Evolutionary conservation across 2,329 filamentous ascomycete species (phyloP), one percentile per base, ranked within the genome.

Genomic region (Pezicula neosporulosa): DNA sequence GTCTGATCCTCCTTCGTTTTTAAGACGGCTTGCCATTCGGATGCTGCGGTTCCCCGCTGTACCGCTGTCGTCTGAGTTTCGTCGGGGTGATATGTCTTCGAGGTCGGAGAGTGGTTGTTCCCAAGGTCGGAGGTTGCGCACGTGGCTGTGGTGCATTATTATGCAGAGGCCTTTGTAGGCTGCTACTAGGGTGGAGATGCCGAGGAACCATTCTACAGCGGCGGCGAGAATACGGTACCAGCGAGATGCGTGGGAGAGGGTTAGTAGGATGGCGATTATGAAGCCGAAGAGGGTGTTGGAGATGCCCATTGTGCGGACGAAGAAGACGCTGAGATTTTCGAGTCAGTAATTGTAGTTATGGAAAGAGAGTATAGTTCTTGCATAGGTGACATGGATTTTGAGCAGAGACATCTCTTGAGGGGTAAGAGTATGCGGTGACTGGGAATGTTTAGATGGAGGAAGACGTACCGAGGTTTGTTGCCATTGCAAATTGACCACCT

Each of bases 401-500:
- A 33, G 12, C 30, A 10, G 7, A 33, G 30, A 33, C 30, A 13
- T 10, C 4, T 33, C 12, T 33, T 33, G 24, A 4, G 5, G 6
- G 24, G 2, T 4, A 24, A 24, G 24, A 24, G 12, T 33, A 10
- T 33, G 30, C 30, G 30, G 30, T 33, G 9, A 33, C 12, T 33
- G 6, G 28, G 9, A 12, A 12, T 4, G 8, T 30, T 30, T 12
- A 8, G 10, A 4, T 30, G 4, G 2, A 13, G 7, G 30, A 33
- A 33, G 30, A 33, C 30, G 30, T 7, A 33, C 27, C 89, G 86
- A 24, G 87, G 78, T 37, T 80, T 80, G 66, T 92, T 94, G 61
- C 87, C 87, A 66, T 94, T 94, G 76, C 85, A 89, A 66, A 93
- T 90, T 48, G 83, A 85, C 89, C 89, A 93, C 50, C 88, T 82